phyloP scores from a whole-genome alignment of 164 flowering plant genomes.

The Piper betle region DNA sequence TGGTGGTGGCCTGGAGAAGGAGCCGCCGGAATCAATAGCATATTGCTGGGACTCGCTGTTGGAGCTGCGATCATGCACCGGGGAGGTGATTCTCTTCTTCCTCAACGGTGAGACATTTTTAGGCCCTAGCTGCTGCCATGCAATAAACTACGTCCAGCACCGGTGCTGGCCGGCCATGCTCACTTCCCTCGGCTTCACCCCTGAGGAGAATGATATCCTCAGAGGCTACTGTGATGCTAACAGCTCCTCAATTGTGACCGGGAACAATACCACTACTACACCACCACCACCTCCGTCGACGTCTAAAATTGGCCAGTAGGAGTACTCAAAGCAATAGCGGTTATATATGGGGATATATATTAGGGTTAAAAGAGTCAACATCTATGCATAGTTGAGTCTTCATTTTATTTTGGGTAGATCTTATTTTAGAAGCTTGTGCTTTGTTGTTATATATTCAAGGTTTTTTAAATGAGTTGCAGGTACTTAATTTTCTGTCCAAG shows the following conservation, averaged over 20 bases:
- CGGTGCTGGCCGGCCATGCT: constrained; percentile 21
- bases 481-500: no score
- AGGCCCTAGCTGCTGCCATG: constrained; percentile 15
- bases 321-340: no score
- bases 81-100: constrained; percentile 17
- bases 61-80: constrained; percentile 18
- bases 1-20: no score
- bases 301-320: no score
- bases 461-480: no score
- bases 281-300: not conserved
- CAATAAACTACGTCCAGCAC: constrained; percentile 9
- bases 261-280: not conserved
- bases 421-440: no score
- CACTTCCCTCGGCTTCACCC: constrained; percentile 13
- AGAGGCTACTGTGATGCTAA: constrained; percentile 16
- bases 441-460: no score
- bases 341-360: no score
- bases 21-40: not conserved
- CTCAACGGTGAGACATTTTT: constrained; percentile 16
- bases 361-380: no score
- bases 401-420: no score
- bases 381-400: no score
- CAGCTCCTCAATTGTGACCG: not conserved
- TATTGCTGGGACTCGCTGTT: constrained; percentile 32
- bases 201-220: constrained; percentile 13